Evolutionary conservation across 1,284 basidiomycete genomes (phyloP).

Genomic region (Crepidotus sp.): DNA sequence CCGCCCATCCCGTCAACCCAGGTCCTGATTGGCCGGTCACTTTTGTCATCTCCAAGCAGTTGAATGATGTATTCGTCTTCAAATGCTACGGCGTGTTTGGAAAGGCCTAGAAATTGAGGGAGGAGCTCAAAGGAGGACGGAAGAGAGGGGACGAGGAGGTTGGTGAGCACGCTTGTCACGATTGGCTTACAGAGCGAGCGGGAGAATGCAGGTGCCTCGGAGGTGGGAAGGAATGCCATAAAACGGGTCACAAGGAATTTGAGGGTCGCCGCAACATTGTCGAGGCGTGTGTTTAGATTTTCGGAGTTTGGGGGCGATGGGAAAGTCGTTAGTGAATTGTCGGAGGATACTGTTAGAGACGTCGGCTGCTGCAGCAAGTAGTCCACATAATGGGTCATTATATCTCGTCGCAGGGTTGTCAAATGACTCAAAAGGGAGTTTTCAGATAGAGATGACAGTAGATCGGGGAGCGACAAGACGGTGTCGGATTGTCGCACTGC

Average conservation of each 20-base stretch:
- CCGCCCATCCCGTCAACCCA: slow-evolving; percentile 57
- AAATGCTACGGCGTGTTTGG: slow-evolving; percentile 47
- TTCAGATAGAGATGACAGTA: slow-evolving; percentile 53
- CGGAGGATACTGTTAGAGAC: slow-evolving; percentile 30
- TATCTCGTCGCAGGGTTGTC: slow-evolving; percentile 53
- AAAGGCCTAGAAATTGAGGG: slow-evolving; percentile 51
- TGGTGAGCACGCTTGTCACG: slow-evolving; percentile 49
- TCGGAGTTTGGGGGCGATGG: slow-evolving; percentile 37
- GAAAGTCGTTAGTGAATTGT: slow-evolving; percentile 33
- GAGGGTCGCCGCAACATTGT: slow-evolving; percentile 44
- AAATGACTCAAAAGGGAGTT: slow-evolving; percentile 47
- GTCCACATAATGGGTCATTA: slow-evolving; percentile 53
- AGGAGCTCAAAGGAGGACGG: slow-evolving; percentile 53
- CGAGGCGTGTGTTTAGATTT: slow-evolving; percentile 34
- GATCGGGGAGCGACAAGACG: slow-evolving; percentile 40
- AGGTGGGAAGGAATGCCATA: slow-evolving; percentile 44
- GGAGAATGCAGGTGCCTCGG: slow-evolving; percentile 35
- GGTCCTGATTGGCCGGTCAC: slow-evolving; percentile 43
- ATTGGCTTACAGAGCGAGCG: slow-evolving; percentile 51
- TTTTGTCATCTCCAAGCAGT: slow-evolving; percentile 36
- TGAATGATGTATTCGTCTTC: slow-evolving; percentile 49
- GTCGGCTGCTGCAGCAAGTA: slow-evolving; percentile 44
- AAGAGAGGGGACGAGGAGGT: slow-evolving; percentile 57
- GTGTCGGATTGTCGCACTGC: slow-evolving; percentile 50
- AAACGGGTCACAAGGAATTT: slow-evolving; percentile 49